Conservation (phyloP, 768 basidiomycete species). For the Agaricus subrufescens region DNA sequence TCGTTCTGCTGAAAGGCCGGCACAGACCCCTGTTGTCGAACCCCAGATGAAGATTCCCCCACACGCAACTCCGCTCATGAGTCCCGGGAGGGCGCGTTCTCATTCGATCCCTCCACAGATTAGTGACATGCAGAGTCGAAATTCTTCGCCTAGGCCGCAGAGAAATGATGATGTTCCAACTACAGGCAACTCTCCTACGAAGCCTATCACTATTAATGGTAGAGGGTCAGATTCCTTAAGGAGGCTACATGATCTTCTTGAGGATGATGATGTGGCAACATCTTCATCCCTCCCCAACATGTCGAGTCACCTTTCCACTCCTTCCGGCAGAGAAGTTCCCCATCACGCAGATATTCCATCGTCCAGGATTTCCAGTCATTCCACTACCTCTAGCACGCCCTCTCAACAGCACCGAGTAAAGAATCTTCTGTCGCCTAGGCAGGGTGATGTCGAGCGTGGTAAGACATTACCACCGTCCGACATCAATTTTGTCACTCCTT, state of each 20-base stretch:
- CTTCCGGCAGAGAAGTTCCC: conserved; percentile 11
- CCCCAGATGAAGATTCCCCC: conserved; percentile 7
- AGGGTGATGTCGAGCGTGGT: conserved; percentile 3
- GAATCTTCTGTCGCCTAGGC: conserved; percentile 14
- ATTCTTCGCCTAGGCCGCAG: conserved; percentile 12
- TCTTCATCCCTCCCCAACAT: conserved; percentile 41
- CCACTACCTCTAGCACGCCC: conserved; percentile 14
- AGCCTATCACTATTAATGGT: conserved; percentile 14
- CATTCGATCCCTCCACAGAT: conserved; percentile 24
- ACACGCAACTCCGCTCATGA: conserved; percentile 16
- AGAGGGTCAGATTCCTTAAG: conserved; percentile 27
- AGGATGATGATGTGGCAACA: conserved; percentile 31
- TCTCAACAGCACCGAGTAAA: conserved; percentile 14
- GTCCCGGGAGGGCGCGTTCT: conserved; percentile 21
- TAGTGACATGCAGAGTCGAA: conserved; percentile 18
- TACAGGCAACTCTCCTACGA: not conserved
- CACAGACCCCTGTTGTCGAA: conserved; percentile 1
- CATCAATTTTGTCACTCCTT: conserved; percentile 5
- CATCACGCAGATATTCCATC: conserved; percentile 6
- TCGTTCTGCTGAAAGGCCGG: not conserved
- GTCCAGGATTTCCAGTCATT: conserved; percentile 16
- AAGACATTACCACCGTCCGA: conserved; percentile 15
- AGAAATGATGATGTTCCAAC: conserved; percentile 1
- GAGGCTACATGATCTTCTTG: conserved; percentile 45
- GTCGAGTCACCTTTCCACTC: conserved; percentile 21